Evolutionary conservation across 352 stramenopile genomes (phyloP).

Genomic region (Thraustotheca clavata): DNA sequence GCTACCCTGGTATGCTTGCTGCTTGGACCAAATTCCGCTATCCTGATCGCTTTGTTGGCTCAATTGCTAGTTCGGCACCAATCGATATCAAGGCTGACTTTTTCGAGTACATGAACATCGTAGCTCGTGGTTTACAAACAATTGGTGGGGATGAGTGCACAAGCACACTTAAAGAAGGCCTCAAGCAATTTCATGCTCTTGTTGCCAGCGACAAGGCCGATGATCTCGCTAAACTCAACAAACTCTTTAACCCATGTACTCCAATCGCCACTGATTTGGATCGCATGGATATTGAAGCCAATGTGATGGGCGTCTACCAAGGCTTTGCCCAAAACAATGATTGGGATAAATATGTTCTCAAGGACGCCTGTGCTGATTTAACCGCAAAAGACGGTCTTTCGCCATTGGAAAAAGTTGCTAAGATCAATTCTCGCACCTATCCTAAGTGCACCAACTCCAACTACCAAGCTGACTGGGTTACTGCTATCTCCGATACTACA

Average conservation of each 20-base stretch:
- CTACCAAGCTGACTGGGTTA: not conserved
- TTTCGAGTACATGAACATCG: not conserved
- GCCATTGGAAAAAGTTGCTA: constrained; percentile 3
- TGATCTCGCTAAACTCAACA: not conserved
- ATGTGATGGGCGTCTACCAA: not conserved
- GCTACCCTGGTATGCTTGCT: constrained; percentile 93
- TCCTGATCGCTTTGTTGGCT: constrained; percentile 29
- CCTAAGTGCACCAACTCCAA: not conserved
- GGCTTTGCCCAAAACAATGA: not conserved
- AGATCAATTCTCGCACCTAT: not conserved
- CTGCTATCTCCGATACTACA: not conserved
- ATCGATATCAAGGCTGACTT: constrained; percentile 23
- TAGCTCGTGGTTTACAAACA: not conserved
- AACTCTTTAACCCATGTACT: not conserved
- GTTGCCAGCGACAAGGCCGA: not conserved
- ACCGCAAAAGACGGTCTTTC: not conserved
- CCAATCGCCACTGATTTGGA: not conserved
- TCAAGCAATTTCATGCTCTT: not conserved
- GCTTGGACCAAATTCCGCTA: constrained; percentile 95
- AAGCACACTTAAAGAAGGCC: not conserved
- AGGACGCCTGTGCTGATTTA: not conserved
- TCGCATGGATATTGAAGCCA: not conserved
- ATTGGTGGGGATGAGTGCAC: not conserved
- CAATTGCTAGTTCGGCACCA: not conserved
- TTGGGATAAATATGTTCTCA: not conserved